These are phyloP conservation scores for Talaromyces sp. DNA, from an alignment of 2,329 filamentous ascomycete species.

Conservation along the genomic window DNA sequence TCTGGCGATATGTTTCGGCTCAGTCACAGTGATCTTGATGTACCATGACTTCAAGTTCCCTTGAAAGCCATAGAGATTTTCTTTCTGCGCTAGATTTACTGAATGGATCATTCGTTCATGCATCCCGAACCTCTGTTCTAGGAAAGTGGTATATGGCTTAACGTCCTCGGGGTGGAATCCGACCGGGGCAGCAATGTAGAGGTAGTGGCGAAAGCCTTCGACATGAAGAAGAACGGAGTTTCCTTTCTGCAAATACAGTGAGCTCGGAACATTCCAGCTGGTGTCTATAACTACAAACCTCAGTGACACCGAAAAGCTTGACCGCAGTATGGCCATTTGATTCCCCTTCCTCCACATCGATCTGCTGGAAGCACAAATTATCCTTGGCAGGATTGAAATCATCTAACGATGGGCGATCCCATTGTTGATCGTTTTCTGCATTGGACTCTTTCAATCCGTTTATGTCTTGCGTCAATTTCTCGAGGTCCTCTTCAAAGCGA, in stretches of 20 bases:
- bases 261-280: not conserved
- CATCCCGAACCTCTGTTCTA: conserved; percentile 76
- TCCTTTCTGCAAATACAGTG: conserved; percentile 52
- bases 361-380: conserved; percentile 86
- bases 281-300: conserved; percentile 49
- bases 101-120: conserved; percentile 73
- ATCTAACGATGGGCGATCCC: conserved; percentile 67
- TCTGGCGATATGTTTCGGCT: conserved; percentile 78
- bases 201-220: conserved; percentile 92
- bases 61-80: conserved; percentile 92
- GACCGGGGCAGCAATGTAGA: conserved; percentile 86
- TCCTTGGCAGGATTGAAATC: conserved; percentile 65
- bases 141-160: conserved; percentile 71
- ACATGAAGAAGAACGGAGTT: conserved; percentile 95
- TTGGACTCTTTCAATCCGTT: conserved; percentile 80
- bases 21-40: conserved; percentile 87
- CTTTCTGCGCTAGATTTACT: conserved; percentile 76
- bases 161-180: conserved; percentile 78
- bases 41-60: conserved; percentile 91
- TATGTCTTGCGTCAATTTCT: conserved; percentile 95
- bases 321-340: conserved; percentile 75
- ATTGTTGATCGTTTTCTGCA: conserved; percentile 88
- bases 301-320: conserved; percentile 91
- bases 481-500: conserved; percentile 86
- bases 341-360: conserved; percentile 88